Evolutionary conservation across 2,329 filamentous ascomycete species (phyloP).

Genomic region (Nemania sp.): DNA sequence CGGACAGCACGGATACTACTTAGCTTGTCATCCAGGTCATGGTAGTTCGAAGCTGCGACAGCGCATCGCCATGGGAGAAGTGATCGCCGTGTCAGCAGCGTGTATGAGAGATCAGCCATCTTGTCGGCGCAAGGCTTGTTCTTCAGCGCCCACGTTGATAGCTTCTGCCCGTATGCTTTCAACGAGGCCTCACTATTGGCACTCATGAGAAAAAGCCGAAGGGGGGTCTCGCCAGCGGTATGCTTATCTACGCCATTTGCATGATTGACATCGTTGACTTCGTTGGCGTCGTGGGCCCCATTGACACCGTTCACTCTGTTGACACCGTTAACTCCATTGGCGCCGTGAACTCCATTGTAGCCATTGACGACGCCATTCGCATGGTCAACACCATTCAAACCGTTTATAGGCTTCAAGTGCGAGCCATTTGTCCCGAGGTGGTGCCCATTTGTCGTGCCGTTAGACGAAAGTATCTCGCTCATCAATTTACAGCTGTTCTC

Average conservation of each 20-base stretch:
- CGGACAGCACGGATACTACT: neutral
- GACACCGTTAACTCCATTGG: neutral
- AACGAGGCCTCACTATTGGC: conserved; percentile 7
- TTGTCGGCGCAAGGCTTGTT: neutral
- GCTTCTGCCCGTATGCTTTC: conserved; percentile 1
- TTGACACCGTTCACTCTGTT: no score
- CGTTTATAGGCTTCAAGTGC: neutral
- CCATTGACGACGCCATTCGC: neutral
- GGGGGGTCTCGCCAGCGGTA: neutral
- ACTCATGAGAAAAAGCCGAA: conserved; percentile 1
- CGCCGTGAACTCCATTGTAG: neutral
- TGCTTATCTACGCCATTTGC: neutral
- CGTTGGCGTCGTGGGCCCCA: neutral
- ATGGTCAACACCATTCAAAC: neutral
- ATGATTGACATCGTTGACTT: neutral
- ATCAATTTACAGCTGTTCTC: neutral
- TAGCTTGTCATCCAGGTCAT: conserved; percentile 1
- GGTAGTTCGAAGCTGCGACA: neutral
- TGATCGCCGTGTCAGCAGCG: conserved; percentile 5
- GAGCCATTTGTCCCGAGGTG: neutral
- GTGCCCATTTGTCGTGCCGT: neutral
- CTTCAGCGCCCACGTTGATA: neutral
- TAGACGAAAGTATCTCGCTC: neutral
- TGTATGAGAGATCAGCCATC: conserved; percentile 5
- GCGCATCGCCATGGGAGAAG: conserved; percentile 9